phyloP scores from a whole-genome alignment of 2,329 filamentous ascomycete species.

The Xylaria hypoxylon region DNA sequence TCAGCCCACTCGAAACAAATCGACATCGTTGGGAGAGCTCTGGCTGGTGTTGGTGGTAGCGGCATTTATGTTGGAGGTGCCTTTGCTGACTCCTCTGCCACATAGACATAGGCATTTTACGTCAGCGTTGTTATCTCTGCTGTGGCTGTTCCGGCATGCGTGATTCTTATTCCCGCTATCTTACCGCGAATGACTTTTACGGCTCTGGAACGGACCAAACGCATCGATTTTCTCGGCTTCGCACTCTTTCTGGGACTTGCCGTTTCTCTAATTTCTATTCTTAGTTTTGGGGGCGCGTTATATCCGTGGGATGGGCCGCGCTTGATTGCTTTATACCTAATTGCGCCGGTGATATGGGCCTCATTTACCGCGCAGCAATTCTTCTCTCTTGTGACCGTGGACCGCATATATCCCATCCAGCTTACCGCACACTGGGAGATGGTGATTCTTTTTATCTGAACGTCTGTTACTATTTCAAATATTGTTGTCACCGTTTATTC shows the following conservation, averaged over 20 bases:
- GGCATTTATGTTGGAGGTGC: slow-evolving; percentile 23
- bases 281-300: slow-evolving; percentile 18
- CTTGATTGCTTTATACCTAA: slow-evolving; percentile 29
- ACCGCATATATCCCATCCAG: slow-evolving; percentile 32
- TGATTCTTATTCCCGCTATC: not conserved
- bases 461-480: slow-evolving; percentile 24
- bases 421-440: slow-evolving; percentile 25
- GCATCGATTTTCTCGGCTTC: not conserved
- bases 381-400: slow-evolving; percentile 29
- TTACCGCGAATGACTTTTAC: not conserved
- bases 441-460: slow-evolving; percentile 30
- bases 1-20: slow-evolving; percentile 1
- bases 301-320: slow-evolving; percentile 22
- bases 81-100: not conserved
- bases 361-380: slow-evolving; percentile 28
- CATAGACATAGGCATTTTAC: slow-evolving; percentile 3
- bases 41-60: slow-evolving; percentile 23
- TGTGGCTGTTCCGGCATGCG: not conserved
- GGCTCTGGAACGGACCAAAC: not conserved
- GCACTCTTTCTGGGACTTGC: slow-evolving; percentile 24
- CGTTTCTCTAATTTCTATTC: slow-evolving; percentile 12
- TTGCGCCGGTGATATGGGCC: not conserved
- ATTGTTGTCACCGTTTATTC: slow-evolving; percentile 26
- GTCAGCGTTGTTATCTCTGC: not conserved
- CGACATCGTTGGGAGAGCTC: slow-evolving; percentile 9